These are phyloP conservation scores for Asterophora lycoperdoides DNA, from an alignment of 768 basidiomycete species.

Conservation along the genomic window DNA sequence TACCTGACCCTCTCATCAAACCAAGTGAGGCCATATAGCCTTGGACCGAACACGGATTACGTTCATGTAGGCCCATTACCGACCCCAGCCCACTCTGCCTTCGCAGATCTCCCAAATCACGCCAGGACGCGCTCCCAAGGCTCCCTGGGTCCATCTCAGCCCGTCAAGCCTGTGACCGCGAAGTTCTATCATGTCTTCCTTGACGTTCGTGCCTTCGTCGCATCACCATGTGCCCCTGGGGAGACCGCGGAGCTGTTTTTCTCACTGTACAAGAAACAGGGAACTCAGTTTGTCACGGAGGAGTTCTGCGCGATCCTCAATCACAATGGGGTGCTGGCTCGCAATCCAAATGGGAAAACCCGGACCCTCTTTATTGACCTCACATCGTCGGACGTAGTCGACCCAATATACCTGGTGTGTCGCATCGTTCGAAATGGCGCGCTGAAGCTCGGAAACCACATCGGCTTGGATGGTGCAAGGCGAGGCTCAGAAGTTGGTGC, in stretches of 20 bases:
- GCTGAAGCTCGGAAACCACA: constrained; percentile 64
- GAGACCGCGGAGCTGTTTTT: constrained; percentile 94
- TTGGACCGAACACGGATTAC: constrained; percentile 46
- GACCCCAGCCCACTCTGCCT: constrained; percentile 66
- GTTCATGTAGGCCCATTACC: constrained; percentile 43
- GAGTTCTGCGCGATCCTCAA: constrained; percentile 89
- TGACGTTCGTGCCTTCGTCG: constrained; percentile 89
- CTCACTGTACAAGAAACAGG: constrained; percentile 84
- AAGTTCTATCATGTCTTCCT: constrained; percentile 90
- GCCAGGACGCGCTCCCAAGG: constrained; percentile 38
- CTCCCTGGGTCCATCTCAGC: constrained; percentile 24
- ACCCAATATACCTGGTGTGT: constrained; percentile 86
- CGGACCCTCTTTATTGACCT: constrained; percentile 90
- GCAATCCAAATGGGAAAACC: constrained; percentile 69
- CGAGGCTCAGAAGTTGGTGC: constrained; percentile 53
- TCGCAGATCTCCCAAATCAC: constrained; percentile 51
- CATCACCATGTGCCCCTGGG: constrained; percentile 83
- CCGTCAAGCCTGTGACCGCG: constrained; percentile 40
- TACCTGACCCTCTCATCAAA: constrained; percentile 59
- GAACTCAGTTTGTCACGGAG: constrained; percentile 86
- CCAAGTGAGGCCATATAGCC: constrained; percentile 35
- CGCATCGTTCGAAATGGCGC: constrained; percentile 85
- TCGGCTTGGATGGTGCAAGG: constrained; percentile 45
- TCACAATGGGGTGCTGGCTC: constrained; percentile 84
- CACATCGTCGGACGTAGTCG: constrained; percentile 79